These are phyloP conservation scores for Madurella fahalii DNA, from an alignment of 2,329 filamentous ascomycete genomes.

Conservation along the genomic window DNA sequence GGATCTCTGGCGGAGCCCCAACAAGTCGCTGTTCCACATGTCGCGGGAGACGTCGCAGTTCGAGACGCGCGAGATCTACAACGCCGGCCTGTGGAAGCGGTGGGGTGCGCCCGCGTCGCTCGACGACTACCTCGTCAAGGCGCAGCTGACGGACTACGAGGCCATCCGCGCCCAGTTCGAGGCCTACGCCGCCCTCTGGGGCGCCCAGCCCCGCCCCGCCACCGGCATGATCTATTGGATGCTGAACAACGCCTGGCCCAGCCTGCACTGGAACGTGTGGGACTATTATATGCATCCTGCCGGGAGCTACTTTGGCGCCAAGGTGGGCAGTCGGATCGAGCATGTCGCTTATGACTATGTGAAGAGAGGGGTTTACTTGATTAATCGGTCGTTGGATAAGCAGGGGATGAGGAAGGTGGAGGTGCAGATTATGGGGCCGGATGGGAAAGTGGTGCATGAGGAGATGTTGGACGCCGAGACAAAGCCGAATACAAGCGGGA, in stretches of 20 bases:
- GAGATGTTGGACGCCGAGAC: slow-evolving; percentile 33
- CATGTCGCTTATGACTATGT: slow-evolving; percentile 54
- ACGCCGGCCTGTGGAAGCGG: slow-evolving; percentile 48
- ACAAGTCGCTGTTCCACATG: slow-evolving; percentile 57
- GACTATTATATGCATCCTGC: slow-evolving; percentile 58
- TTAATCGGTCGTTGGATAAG: slow-evolving; percentile 48
- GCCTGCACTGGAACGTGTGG: slow-evolving; percentile 61
- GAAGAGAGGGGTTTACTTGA: slow-evolving; percentile 43
- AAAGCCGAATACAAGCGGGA: slow-evolving; percentile 42
- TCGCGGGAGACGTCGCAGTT: slow-evolving; percentile 53
- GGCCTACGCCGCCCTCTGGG: slow-evolving; percentile 50
- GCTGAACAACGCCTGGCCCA: slow-evolving; percentile 62
- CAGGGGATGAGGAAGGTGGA: slow-evolving; percentile 40
- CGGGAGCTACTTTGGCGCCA: slow-evolving; percentile 57
- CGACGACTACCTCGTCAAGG: slow-evolving; percentile 56
- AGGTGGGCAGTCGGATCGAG: slow-evolving; percentile 46
- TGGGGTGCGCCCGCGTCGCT: slow-evolving; percentile 50
- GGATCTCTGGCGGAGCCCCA: slow-evolving; percentile 52
- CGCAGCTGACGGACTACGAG: slow-evolving; percentile 62
- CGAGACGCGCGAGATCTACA: slow-evolving; percentile 54
- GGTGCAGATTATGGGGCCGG: slow-evolving; percentile 46
- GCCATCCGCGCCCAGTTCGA: slow-evolving; percentile 58
- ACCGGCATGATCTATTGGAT: slow-evolving; percentile 65
- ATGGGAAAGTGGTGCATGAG: slow-evolving; percentile 42
- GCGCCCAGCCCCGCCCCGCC: slow-evolving; percentile 42